Conservation (phyloP, 352 stramenopile species). For the Globisporangium polare region DNA sequence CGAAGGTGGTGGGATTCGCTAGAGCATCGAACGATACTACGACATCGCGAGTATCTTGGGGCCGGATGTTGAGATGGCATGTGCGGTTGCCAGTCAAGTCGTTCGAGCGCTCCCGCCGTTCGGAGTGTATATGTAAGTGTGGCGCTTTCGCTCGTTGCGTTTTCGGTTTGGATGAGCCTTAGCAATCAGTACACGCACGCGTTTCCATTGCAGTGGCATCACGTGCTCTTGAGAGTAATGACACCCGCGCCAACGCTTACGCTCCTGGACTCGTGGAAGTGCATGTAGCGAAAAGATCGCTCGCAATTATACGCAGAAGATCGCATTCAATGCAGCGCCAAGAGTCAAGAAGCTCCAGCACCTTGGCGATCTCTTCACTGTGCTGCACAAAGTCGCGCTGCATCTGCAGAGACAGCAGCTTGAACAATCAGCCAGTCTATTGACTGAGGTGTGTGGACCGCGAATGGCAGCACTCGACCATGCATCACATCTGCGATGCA, state of each 20-base stretch:
- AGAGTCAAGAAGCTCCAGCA: no score
- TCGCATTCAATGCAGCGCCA: no score
- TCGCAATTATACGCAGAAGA: no score
- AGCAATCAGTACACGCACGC: not conserved
- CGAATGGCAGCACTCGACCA: not conserved
- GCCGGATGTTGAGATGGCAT: not conserved
- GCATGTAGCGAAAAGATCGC: no score
- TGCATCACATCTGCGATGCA: not conserved
- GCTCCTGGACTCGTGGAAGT: not conserved
- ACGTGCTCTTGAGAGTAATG: not conserved
- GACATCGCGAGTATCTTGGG: not conserved
- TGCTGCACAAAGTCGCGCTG: conserved; percentile 26
- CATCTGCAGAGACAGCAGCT: no score
- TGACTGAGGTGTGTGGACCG: not conserved
- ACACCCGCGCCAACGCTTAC: not conserved
- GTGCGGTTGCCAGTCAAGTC: not conserved
- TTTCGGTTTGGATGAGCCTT: not conserved
- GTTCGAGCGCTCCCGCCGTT: not conserved
- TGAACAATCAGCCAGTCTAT: no score
- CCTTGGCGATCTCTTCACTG: no score
- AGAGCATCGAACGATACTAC: not conserved
- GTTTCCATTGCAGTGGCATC: not conserved
- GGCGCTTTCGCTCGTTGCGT: not conserved
- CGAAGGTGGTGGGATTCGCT: not conserved
- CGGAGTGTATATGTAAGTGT: not conserved